Percentiles rank a stretch among this genome's conserved stretches.
Evolutionary conservation across 2,329 filamentous ascomycete species (phyloP).

Genomic region (Hypoxylon sp.): DNA sequence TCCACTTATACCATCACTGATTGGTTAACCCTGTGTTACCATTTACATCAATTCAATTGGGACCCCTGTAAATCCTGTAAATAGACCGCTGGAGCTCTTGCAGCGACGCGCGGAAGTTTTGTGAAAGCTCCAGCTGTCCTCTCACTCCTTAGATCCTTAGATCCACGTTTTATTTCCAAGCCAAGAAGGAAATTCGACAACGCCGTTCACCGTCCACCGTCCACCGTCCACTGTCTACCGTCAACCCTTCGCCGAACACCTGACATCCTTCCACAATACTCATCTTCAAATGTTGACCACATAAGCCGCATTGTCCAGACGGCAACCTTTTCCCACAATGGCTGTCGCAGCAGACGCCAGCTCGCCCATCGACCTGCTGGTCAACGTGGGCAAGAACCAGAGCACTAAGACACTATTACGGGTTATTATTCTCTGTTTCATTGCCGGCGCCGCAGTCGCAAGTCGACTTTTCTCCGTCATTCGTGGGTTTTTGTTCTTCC

Average conservation of each 20-base stretch:
- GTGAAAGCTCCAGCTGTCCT: slow-evolving; percentile 50
- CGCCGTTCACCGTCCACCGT: neutral
- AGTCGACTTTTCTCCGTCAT: slow-evolving; percentile 99
- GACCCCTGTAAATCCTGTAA: slow-evolving; percentile 31
- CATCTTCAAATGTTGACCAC: slow-evolving; percentile 45
- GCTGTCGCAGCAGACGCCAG: slow-evolving; percentile 53
- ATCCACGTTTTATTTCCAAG: slow-evolving; percentile 18
- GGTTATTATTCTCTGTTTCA: slow-evolving; percentile 88
- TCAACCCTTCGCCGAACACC: neutral
- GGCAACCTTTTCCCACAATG: slow-evolving; percentile 51
- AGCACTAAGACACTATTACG: slow-evolving; percentile 88
- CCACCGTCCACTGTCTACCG: too few relatives aligned
- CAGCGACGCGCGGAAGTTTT: slow-evolving; percentile 33
- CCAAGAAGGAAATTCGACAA: slow-evolving; percentile 2
- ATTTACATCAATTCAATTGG: neutral
- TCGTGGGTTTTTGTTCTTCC: slow-evolving; percentile 69
- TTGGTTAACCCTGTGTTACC: slow-evolving; percentile 7
- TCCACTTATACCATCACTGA: slow-evolving; percentile 1
- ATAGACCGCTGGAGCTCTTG: neutral
- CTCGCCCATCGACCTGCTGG: slow-evolving; percentile 52
- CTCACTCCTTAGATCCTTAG: slow-evolving; percentile 25
- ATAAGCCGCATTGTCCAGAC: slow-evolving; percentile 42
- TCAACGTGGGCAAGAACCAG: slow-evolving; percentile 82
- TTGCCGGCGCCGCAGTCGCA: slow-evolving; percentile 90
- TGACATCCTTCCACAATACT: slow-evolving; percentile 6